A percentile compares a stretch with the other conserved stretches of the same genome.
These are phyloP conservation scores for Didymella lethalis DNA, from an alignment of 2,329 filamentous ascomycete genomes.

Conservation along the genomic window DNA sequence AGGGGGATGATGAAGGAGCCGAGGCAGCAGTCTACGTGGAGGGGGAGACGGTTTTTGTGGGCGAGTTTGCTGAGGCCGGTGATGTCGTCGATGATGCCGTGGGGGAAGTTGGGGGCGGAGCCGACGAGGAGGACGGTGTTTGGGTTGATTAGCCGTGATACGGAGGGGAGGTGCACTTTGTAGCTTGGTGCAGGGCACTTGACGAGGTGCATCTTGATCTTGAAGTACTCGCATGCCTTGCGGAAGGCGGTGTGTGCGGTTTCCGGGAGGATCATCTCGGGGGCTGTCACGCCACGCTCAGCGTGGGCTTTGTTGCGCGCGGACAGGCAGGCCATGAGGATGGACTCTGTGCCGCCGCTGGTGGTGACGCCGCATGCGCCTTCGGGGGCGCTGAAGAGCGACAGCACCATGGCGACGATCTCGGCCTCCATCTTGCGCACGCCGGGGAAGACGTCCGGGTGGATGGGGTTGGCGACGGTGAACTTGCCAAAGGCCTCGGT, in stretches of 20 bases:
- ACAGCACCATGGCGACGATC: constrained; percentile 90
- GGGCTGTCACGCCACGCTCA: constrained; percentile 88
- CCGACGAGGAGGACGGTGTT: constrained; percentile 95
- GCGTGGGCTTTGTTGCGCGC: constrained; percentile 87
- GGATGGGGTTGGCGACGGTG: constrained; percentile 94
- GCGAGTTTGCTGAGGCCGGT: constrained; percentile 83
- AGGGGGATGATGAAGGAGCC: constrained; percentile 94
- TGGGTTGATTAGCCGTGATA: constrained; percentile 86
- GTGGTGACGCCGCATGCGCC: constrained; percentile 88
- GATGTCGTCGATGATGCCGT: constrained; percentile 98
- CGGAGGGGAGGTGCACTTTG: constrained; percentile 80
- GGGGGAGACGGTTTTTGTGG: constrained; percentile 76
- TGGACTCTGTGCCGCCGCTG: constrained; percentile 93
- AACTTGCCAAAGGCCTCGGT: constrained; percentile 94
- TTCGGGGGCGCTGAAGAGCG: constrained; percentile 87
- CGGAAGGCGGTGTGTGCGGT: constrained; percentile 96
- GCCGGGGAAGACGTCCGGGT: constrained; percentile 97
- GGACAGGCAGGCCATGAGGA: constrained; percentile 91
- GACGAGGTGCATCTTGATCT: constrained; percentile 92
- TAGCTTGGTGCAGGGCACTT: constrained; percentile 84
- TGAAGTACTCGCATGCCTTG: constrained; percentile 95
- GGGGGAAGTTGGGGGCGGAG: constrained; percentile 95
- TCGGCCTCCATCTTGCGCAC: constrained; percentile 99
- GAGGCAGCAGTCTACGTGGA: constrained; percentile 97
- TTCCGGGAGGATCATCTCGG: constrained; percentile 96